Base-by-base conservation (phyloP, 352 stramenopile genomes). In the Globisporangium viniferum region DNA sequence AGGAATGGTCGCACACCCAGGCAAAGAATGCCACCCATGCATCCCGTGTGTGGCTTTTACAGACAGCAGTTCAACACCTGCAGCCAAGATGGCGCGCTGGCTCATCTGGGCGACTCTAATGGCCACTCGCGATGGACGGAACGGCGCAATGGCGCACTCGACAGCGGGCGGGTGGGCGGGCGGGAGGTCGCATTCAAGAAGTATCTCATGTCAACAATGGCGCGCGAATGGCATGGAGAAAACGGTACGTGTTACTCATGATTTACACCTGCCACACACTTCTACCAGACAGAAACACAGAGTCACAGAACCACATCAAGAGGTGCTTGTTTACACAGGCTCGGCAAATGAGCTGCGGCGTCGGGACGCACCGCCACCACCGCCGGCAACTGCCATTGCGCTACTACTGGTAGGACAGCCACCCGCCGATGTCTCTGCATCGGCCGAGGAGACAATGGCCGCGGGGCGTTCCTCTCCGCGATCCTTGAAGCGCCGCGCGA, bases 261-360 rank as follows among this genome's bases (percentile, higher is more conserved):
- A 49, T 9, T 49, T 49, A 49, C 15, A 20, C 41, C 29, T 41
- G 9, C 54, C 7, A 44, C 18, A 46, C 55, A 18, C 8, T 35
- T 60, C 55, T 59, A 59, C 54, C 5, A 41, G 54, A 59, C 54
- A 44, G 15, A 5, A 20, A 18, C 29, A 59, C 53, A 41, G 12
- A 20, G 27, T 44, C 54, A 41, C 14, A 20, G 53, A 22, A 3
- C 18, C 4, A 46, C 15, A 46, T 20, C 39, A 46, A 46, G 36
- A 46, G 2, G 10, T 20, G n/a, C 20, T 27, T 27, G 48, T 24
- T 65, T 48, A 57, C 22, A 65, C 59, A 46, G 29, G 27, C 20
- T 39, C 59, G 15, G 29, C 48, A 27, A 66, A 9, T 2, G 61
- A 66, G 22, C 46, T 66, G 12, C 61, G 46, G 4, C 61, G 61